Evolutionary conservation across 495 filamentous ascomycete genomes (phyloP).

Genomic region (Parathielavia appendiculata): DNA sequence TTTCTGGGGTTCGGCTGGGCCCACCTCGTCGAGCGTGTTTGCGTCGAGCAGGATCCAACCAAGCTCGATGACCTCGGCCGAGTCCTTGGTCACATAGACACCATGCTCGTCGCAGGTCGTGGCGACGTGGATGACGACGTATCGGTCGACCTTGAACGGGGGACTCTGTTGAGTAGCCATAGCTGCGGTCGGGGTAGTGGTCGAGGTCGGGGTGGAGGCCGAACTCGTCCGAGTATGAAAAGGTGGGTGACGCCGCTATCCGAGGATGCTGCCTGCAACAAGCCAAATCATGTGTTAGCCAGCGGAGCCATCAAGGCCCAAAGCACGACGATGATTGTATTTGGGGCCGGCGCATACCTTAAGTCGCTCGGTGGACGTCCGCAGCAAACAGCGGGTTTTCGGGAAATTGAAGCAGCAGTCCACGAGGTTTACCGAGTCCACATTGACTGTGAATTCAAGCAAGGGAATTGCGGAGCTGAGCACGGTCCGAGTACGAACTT

Average conservation of each 20-base stretch:
- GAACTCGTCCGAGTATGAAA: constrained; percentile 7
- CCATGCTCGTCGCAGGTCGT: constrained; percentile 99
- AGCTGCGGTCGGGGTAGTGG: constrained; percentile 17
- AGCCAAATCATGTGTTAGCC: constrained; percentile 5
- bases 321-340: not conserved
- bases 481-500: constrained; percentile 15
- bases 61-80: constrained; percentile 96
- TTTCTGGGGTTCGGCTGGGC: constrained; percentile 19
- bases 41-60: constrained; percentile 95
- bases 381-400: constrained; percentile 21
- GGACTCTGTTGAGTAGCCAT: constrained; percentile 46
- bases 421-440: constrained; percentile 22
- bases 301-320: constrained; percentile 4
- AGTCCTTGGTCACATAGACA: constrained; percentile 98
- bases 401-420: constrained; percentile 23
- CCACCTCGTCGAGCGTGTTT: constrained; percentile 86
- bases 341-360: constrained; percentile 10
- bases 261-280: constrained; percentile 15
- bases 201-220: constrained; percentile 8
- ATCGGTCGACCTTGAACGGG: constrained; percentile 74
- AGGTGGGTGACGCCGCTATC: constrained; percentile 14
- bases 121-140: constrained; percentile 95
- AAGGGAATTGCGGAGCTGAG: constrained; percentile 23
- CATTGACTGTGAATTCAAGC: not conserved
- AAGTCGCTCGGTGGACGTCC: constrained; percentile 17